phyloP scores from a whole-genome alignment of 768 basidiomycete species.

The Suillus ampliporus region DNA sequence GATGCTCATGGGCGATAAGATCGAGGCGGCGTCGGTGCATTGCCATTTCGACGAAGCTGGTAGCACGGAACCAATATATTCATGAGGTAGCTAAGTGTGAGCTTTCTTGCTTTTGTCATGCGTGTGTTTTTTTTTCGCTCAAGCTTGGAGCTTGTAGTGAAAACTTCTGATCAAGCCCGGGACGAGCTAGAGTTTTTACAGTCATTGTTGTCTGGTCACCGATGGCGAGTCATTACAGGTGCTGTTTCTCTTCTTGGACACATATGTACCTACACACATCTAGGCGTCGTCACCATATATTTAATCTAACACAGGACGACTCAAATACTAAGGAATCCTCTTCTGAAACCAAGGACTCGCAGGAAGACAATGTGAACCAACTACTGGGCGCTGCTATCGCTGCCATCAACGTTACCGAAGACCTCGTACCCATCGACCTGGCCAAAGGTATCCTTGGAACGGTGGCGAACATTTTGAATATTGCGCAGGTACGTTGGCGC shows the following conservation, averaged over 20 bases:
- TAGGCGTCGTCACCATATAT: too few species aligned
- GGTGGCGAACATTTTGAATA: too few species aligned
- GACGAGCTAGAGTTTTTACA: slow-evolving; percentile 93
- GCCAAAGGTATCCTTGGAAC: too few species aligned
- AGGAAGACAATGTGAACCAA: too few species aligned
- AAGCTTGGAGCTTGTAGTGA: slow-evolving; percentile 57
- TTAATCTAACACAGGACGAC: too few species aligned
- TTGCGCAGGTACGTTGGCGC: too few species aligned
- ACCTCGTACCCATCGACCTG: too few species aligned
- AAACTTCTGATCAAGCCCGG: slow-evolving; percentile 80
- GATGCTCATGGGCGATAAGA: slow-evolving; percentile 99
- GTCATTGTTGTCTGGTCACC: slow-evolving; percentile 96
- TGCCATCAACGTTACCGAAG: too few species aligned
- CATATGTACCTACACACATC: background rate
- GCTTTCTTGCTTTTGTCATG: slow-evolving; percentile 19
- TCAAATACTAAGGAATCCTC: too few species aligned
- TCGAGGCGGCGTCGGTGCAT: slow-evolving; percentile 99
- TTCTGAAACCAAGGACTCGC: too few species aligned
- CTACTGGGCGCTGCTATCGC: too few species aligned
- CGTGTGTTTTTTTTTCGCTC: slow-evolving; percentile 6
- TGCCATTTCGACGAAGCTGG: slow-evolving; percentile 95
- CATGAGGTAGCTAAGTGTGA: slow-evolving; percentile 93
- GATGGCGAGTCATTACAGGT: slow-evolving; percentile 97
- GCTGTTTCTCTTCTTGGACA: slow-evolving; percentile 19
- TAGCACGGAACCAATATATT: slow-evolving; percentile 95